A percentile compares a stretch with the other conserved stretches of the same genome.
Evolutionary conservation across 352 stramenopile species (phyloP).

Genomic region (Phytophthora fragariaefolia): DNA sequence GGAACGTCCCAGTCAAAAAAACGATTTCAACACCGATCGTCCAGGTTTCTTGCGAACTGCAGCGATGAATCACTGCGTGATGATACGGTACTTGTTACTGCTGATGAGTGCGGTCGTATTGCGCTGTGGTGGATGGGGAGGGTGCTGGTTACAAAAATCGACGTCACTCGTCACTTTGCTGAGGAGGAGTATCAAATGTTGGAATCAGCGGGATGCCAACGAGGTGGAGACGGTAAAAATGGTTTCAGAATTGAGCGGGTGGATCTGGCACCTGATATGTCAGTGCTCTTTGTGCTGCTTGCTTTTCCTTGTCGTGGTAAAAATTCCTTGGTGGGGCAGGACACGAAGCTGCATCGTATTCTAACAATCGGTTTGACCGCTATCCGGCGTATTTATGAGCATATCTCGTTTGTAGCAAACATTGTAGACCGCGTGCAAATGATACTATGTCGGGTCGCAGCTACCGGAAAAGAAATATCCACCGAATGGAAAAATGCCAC

Average conservation of each 20-base stretch:
- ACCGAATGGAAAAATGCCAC: conserved; percentile 84
- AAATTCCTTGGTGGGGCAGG: neutral
- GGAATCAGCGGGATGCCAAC: conserved; percentile 15
- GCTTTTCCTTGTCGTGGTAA: conserved; percentile 13
- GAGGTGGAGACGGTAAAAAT: neutral
- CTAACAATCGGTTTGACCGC: conserved; percentile 46
- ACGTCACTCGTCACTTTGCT: conserved; percentile 40
- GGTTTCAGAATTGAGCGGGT: conserved; percentile 45
- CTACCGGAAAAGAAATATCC: conserved; percentile 44
- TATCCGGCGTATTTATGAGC: conserved; percentile 38
- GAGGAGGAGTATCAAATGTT: conserved; percentile 28
- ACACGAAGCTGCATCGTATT: conserved; percentile 36
- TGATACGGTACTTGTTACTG: conserved; percentile 58
- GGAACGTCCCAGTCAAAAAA: conserved; percentile 26
- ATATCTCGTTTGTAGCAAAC: conserved; percentile 43
- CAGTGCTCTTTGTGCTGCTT: conserved; percentile 45
- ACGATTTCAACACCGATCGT: conserved; percentile 42
- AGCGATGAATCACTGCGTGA: neutral
- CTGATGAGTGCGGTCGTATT: conserved; percentile 46
- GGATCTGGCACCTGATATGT: conserved; percentile 45
- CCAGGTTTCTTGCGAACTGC: conserved; percentile 36
- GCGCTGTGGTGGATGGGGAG: conserved; percentile 71
- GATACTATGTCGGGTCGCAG: conserved; percentile 42
- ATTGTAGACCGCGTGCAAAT: conserved; percentile 32
- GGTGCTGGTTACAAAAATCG: conserved; percentile 54